phyloP scores from a whole-genome alignment of 768 basidiomycete genomes.

The Boletus subcaerulescens region DNA sequence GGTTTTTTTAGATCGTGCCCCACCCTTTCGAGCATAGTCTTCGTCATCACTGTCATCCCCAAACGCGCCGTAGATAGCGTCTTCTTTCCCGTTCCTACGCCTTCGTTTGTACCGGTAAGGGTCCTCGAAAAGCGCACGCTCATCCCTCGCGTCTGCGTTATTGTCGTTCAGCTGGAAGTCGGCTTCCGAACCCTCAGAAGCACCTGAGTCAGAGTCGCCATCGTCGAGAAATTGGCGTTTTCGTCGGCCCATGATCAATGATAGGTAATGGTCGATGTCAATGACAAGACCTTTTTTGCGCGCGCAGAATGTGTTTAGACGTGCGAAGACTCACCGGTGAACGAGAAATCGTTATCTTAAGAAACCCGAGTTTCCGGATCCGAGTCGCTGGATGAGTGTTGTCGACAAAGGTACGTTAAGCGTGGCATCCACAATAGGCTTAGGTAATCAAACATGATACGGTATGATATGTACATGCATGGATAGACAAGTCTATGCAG shows the following conservation, averaged over 20 bases:
- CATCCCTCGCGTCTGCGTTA: constrained; percentile 65
- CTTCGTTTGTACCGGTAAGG: constrained; percentile 73
- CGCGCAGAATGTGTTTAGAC: not conserved
- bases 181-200: constrained; percentile 56
- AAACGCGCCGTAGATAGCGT: constrained; percentile 74
- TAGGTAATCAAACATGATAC: constrained; percentile 14
- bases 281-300: constrained; percentile 3
- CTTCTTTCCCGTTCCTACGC: constrained; percentile 64
- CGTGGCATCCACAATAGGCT: not conserved
- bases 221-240: constrained; percentile 76
- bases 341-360: not conserved
- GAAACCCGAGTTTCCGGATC: not conserved
- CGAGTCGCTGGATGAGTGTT: not conserved
- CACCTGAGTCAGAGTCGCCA: constrained; percentile 71
- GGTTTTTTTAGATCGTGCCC: constrained; percentile 38
- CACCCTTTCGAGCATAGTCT: constrained; percentile 27
- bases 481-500: constrained; percentile 30
- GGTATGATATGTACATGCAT: constrained; percentile 30
- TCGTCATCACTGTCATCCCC: constrained; percentile 71
- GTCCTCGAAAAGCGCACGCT: constrained; percentile 72
- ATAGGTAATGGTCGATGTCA: not conserved
- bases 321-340: constrained; percentile 12
- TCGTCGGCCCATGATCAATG: constrained; percentile 60
- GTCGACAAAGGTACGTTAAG: not conserved
- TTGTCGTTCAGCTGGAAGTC: constrained; percentile 46